phyloP scores from a whole-genome alignment of 768 basidiomycete genomes.

The Tephrocybe sp. region DNA sequence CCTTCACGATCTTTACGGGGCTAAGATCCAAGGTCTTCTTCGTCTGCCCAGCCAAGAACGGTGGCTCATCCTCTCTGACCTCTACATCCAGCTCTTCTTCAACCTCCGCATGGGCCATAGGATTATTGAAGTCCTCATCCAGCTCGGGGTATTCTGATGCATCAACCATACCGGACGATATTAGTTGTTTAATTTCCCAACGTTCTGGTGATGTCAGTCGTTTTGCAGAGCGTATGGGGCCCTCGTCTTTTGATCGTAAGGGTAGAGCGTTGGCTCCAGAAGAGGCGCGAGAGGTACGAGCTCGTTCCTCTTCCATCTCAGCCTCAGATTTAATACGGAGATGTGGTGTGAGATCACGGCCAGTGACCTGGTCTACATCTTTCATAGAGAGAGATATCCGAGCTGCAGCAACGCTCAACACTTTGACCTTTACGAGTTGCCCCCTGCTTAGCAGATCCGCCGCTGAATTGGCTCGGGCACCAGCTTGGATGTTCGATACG shows the following conservation, averaged over 20 bases:
- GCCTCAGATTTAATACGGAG: conserved; percentile 92
- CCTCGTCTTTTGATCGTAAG: conserved; percentile 53
- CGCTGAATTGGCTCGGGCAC: conserved; percentile 83
- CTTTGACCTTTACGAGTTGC: conserved; percentile 92
- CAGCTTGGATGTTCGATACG: conserved; percentile 87
- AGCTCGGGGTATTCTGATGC: conserved; percentile 94
- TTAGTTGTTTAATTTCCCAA: conserved; percentile 99
- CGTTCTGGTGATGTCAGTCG: conserved; percentile 94
- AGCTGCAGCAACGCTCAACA: conserved; percentile 86
- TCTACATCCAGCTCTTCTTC: conserved; percentile 98
- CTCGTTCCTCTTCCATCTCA: conserved; percentile 83
- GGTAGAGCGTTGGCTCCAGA: conserved; percentile 90
- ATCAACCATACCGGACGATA: conserved; percentile 89
- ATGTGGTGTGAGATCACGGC: conserved; percentile 92
- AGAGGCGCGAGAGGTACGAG: conserved; percentile 57
- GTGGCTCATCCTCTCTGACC: conserved; percentile 93
- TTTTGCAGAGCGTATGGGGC: conserved; percentile 75
- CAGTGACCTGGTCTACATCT: conserved; percentile 91
- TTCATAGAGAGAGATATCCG: conserved; percentile 93
- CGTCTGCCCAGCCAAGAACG: conserved; percentile 95
- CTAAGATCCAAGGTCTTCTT: conserved; percentile 94
- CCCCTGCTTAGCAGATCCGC: conserved; percentile 83
- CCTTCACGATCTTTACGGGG: conserved; percentile 98
- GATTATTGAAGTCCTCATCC: conserved; percentile 81
- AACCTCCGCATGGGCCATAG: conserved; percentile 77